phyloP scores from a whole-genome alignment of 768 basidiomycete species.

The Xerocomellus intermedius region DNA sequence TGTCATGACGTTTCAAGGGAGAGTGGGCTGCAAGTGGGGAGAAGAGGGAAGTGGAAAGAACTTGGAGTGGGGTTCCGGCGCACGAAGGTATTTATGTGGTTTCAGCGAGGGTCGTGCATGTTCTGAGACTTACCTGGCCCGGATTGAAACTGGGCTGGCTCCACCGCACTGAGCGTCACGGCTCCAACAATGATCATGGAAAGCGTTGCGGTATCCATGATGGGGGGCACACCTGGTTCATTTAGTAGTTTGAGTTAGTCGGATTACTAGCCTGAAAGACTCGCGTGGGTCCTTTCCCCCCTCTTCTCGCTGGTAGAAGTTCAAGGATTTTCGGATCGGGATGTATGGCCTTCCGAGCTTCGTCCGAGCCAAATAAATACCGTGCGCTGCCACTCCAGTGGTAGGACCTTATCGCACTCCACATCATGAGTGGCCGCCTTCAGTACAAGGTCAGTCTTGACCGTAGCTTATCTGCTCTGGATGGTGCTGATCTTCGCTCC shows the following conservation, averaged over 20 bases:
- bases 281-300: neutral
- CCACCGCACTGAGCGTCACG: neutral
- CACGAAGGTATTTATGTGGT: conserved; percentile 24
- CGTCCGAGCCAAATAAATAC: conserved; percentile 5
- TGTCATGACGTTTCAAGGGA: conserved; percentile 18
- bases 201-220: conserved; percentile 1
- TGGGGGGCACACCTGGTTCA: neutral
- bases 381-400: neutral
- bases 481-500: conserved; percentile 13
- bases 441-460: conserved; percentile 52
- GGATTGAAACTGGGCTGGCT: conserved; percentile 19
- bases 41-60: neutral
- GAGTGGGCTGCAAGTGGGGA: neutral
- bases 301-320: neutral
- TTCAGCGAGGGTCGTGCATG: neutral
- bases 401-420: neutral
- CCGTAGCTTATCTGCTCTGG: neutral
- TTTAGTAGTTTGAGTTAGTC: neutral
- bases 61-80: neutral
- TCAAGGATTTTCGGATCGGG: neutral
- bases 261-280: neutral
- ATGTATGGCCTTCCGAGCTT: neutral
- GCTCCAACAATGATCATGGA: neutral
- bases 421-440: conserved; percentile 62
- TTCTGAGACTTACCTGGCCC: conserved; percentile 19